phyloP scores from a whole-genome alignment of 2,329 filamentous ascomycete species.

The Trichophyton verrucosum region DNA sequence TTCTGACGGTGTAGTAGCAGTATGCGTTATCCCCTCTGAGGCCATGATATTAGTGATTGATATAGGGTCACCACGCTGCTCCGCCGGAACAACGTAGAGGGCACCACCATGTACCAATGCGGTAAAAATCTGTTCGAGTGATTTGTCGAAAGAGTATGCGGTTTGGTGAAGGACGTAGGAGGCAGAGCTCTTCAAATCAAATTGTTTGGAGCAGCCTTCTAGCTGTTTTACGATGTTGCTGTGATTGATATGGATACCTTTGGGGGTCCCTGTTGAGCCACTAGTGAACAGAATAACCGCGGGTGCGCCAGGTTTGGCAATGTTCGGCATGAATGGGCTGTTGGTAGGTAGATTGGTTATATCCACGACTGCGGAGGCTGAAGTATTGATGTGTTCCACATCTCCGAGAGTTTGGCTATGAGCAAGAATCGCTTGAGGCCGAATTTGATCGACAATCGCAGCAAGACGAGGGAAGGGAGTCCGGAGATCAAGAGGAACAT shows the following conservation, averaged over 20 bases:
- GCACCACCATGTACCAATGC: constrained; percentile 15
- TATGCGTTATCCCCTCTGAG: constrained; percentile 14
- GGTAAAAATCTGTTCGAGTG: constrained; percentile 14
- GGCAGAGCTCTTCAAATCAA: constrained; percentile 6
- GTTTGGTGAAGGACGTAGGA: constrained; percentile 13
- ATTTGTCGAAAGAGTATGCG: constrained; percentile 13
- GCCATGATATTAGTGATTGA: constrained; percentile 13
- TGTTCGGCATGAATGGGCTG: constrained; percentile 6
- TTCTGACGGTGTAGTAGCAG: constrained; percentile 17
- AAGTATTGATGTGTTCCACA: not conserved
- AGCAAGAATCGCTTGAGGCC: constrained; percentile 21
- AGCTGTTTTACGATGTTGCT: constrained; percentile 16
- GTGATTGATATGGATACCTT: constrained; percentile 29
- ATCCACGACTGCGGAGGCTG: constrained; percentile 15
- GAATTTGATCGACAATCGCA: constrained; percentile 20
- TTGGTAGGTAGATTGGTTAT: constrained; percentile 20
- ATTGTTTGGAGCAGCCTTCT: constrained; percentile 9
- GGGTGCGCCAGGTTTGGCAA: constrained; percentile 20
- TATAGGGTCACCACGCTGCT: constrained; percentile 15
- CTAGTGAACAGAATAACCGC: constrained; percentile 27
- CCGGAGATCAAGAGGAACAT: constrained; percentile 29
- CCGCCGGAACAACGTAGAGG: constrained; percentile 12
- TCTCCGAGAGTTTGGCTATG: constrained; percentile 13
- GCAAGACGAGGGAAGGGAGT: constrained; percentile 22
- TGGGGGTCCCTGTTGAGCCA: constrained; percentile 25